Conservation (phyloP, 495 filamentous ascomycete species). For the Trichoderma gamsii region DNA sequence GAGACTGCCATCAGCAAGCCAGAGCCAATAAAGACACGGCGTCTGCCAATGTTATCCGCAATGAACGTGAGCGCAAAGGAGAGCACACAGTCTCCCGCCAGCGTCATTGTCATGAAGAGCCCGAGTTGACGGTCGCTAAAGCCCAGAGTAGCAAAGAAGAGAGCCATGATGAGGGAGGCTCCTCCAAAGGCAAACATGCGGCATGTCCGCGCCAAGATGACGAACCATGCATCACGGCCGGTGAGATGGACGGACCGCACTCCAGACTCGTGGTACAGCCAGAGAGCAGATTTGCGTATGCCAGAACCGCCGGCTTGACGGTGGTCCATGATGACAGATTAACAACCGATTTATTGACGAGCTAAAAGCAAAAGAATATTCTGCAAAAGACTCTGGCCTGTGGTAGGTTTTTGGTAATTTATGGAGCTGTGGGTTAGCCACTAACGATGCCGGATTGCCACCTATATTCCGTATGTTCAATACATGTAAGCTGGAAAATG, state of each 20-base stretch:
- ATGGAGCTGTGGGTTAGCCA: too few species aligned
- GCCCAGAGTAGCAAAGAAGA: conserved; percentile 52
- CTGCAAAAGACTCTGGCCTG: background rate
- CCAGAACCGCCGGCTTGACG: background rate
- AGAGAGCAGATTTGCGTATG: conserved; percentile 20
- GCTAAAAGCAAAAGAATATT: background rate
- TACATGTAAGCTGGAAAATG: too few species aligned
- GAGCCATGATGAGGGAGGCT: conserved; percentile 35
- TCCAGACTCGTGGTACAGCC: conserved; percentile 38
- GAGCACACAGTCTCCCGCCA: conserved; percentile 71
- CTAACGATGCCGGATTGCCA: too few species aligned
- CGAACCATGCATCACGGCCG: conserved; percentile 59
- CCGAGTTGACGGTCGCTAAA: conserved; percentile 66
- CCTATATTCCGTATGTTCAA: too few species aligned
- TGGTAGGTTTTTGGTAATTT: too few species aligned
- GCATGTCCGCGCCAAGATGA: conserved; percentile 67
- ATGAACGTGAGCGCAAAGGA: conserved; percentile 70
- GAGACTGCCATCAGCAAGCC: conserved; percentile 61
- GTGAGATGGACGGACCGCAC: conserved; percentile 46
- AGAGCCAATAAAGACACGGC: conserved; percentile 58
- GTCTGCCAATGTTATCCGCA: conserved; percentile 68
- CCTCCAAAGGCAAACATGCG: conserved; percentile 43
- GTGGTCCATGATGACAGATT: background rate
- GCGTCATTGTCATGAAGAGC: conserved; percentile 82
- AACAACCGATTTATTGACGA: background rate